A percentile compares a stretch with the other conserved stretches of the same genome.
Evolutionary conservation across 148 eudicot genomes (phyloP).

Genomic region (Rhododendron ovatum): DNA sequence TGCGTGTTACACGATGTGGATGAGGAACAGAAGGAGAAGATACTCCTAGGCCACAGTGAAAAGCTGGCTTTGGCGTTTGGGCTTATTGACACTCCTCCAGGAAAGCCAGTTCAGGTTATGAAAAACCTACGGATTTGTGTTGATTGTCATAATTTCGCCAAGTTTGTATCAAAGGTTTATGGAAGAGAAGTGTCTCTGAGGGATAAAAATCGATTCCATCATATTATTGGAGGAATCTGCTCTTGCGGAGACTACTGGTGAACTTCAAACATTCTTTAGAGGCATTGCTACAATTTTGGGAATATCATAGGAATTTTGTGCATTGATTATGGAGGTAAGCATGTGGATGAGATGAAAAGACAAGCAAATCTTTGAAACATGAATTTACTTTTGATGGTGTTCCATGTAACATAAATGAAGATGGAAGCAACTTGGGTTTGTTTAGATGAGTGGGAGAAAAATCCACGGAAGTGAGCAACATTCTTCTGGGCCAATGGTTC

Average conservation of each 20-base stretch:
- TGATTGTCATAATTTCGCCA: constrained; percentile 81
- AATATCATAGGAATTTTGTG: not conserved
- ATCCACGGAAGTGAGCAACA: not conserved
- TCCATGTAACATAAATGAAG: not conserved
- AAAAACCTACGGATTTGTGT: constrained; percentile 83
- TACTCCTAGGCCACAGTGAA: constrained; percentile 72
- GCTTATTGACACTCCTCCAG: constrained; percentile 37
- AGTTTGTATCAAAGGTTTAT: constrained; percentile 55
- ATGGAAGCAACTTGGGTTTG: not conserved
- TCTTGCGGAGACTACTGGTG: constrained; percentile 82
- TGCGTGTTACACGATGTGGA: constrained; percentile 74
- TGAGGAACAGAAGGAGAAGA: constrained; percentile 81
- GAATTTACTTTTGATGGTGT: not conserved
- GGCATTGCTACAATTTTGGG: not conserved
- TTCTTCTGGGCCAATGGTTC: not conserved
- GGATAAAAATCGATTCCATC: constrained; percentile 77
- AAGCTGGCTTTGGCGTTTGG: constrained; percentile 76
- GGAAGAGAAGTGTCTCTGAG: constrained; percentile 47
- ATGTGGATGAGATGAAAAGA: not conserved
- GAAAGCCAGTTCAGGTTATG: constrained; percentile 53
- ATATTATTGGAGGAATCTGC: constrained; percentile 54
- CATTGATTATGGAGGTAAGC: not conserved
- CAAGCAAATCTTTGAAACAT: not conserved
- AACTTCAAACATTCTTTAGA: constrained; percentile 1
- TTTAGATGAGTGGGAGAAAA: not conserved